A percentile compares a stretch with the other conserved stretches of the same genome.
Conservation (phyloP, 148 eudicot genomes). For the Rhododendron kiyosumense region DNA sequence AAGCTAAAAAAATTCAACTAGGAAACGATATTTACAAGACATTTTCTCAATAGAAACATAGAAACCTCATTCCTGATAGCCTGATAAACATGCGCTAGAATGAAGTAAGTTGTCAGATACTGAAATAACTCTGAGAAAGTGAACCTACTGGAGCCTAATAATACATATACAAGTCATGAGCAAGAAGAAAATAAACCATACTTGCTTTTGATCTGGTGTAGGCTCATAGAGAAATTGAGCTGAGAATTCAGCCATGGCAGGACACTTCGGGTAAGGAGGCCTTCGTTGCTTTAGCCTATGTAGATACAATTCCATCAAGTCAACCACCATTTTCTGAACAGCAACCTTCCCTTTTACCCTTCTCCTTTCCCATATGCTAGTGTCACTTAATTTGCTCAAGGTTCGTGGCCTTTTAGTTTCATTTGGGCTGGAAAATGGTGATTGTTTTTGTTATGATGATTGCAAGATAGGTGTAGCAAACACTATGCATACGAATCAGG, state of each 20-base stretch:
- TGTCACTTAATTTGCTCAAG: conserved; percentile 79
- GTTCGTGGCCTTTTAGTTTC: conserved; percentile 72
- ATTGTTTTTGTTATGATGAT: neutral
- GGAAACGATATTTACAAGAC: neutral
- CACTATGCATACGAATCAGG: neutral
- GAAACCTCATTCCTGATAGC: neutral
- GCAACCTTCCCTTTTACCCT: conserved; percentile 91
- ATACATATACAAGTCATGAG: neutral
- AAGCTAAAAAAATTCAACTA: neutral
- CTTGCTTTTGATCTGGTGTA: conserved; percentile 96
- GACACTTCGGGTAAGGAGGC: conserved; percentile 73
- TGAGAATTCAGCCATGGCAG: conserved; percentile 62
- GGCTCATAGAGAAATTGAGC: conserved; percentile 79
- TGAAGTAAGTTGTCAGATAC: neutral
- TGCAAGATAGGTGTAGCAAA: neutral
- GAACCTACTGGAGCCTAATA: neutral
- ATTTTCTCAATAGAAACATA: neutral
- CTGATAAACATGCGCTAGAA: neutral
- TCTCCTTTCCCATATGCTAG: conserved; percentile 85
- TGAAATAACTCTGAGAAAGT: neutral
- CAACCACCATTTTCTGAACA: conserved; percentile 96
- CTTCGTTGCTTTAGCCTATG: conserved; percentile 86
- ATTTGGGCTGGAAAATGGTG: conserved; percentile 61
- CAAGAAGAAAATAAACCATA: conserved; percentile 13
- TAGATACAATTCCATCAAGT: conserved; percentile 89